A percentile compares a stretch with the other conserved stretches of the same genome.
These are phyloP conservation scores for Claviceps humidiphila DNA, from an alignment of 2,329 filamentous ascomycete genomes.

Conservation along the genomic window DNA sequence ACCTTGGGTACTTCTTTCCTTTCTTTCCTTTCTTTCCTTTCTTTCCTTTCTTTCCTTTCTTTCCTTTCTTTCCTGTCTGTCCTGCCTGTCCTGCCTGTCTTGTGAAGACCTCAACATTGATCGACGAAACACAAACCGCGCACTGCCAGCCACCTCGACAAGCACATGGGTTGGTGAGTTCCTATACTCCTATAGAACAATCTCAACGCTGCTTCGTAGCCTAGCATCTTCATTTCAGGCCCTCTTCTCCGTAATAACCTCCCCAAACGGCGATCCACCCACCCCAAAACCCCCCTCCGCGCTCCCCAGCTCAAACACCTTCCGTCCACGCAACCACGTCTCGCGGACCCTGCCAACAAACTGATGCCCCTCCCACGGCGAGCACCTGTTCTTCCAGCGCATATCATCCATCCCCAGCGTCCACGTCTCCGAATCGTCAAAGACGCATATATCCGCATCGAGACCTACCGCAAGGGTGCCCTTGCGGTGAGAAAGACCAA, in stretches of 20 bases:
- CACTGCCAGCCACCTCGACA: too few species aligned
- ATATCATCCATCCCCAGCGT: slow-evolving; percentile 63
- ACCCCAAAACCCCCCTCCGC: slow-evolving; percentile 35
- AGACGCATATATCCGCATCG: slow-evolving; percentile 82
- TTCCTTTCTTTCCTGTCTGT: too few species aligned
- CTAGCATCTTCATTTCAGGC: slow-evolving; percentile 5
- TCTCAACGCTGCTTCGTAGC: too few species aligned
- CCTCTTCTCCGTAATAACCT: slow-evolving; percentile 48
- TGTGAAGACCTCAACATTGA: too few species aligned
- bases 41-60: too few species aligned
- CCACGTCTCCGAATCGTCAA: slow-evolving; percentile 75
- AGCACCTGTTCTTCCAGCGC: slow-evolving; percentile 90
- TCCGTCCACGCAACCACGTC: slow-evolving; percentile 70
- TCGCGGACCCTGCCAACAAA: slow-evolving; percentile 69
- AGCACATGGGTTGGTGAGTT: too few species aligned
- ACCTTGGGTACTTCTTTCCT: too few species aligned
- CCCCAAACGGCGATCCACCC: slow-evolving; percentile 30
- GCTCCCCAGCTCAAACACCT: slow-evolving; percentile 58
- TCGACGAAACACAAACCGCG: too few species aligned
- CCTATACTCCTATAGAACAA: too few species aligned
- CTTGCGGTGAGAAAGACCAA: slow-evolving; percentile 70
- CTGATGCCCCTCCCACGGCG: slow-evolving; percentile 71
- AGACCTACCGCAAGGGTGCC: slow-evolving; percentile 64
- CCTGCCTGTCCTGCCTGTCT: too few species aligned
- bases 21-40: too few species aligned